A percentile compares a stretch with the other conserved stretches of the same genome.
Conservation (phyloP, 1,284 basidiomycete species). For the Mixia osmundae region DNA sequence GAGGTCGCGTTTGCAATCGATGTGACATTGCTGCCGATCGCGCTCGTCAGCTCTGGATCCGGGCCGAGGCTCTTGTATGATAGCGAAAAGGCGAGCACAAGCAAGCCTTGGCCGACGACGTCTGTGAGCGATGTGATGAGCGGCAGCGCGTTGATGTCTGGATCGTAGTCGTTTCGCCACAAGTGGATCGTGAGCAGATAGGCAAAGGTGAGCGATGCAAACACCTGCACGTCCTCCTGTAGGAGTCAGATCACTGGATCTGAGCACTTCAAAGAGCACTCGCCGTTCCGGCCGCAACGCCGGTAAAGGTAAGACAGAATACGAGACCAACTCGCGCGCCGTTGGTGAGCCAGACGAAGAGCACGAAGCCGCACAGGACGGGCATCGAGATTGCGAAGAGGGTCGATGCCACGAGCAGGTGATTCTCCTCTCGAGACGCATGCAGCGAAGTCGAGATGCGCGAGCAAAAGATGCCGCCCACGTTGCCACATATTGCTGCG, state of each 20-base stretch:
- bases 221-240: conserved; percentile 37
- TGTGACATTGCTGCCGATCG: too few species aligned
- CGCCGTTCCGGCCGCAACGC: neutral
- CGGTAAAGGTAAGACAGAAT: conserved; percentile 36
- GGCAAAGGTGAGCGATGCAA: conserved; percentile 43
- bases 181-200: conserved; percentile 47
- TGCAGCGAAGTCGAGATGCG: conserved; percentile 69
- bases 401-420: conserved; percentile 26
- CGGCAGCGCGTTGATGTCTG: conserved; percentile 29
- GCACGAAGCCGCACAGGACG: conserved; percentile 46
- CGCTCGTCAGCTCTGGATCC: too few species aligned
- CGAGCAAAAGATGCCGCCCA: conserved; percentile 77
- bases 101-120: conserved; percentile 1
- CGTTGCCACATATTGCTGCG: conserved; percentile 54
- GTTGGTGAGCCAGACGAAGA: conserved; percentile 37
- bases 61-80: neutral
- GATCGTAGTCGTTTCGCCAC: conserved; percentile 62
- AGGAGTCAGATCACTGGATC: conserved; percentile 2
- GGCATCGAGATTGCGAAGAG: conserved; percentile 50
- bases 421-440: conserved; percentile 21
- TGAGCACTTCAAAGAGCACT: conserved; percentile 3
- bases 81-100: neutral
- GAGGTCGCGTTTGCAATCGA: too few species aligned
- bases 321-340: conserved; percentile 48
- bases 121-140: neutral